Conservation (phyloP, 352 stramenopile genomes). For the Phytophthora tubulina region DNA sequence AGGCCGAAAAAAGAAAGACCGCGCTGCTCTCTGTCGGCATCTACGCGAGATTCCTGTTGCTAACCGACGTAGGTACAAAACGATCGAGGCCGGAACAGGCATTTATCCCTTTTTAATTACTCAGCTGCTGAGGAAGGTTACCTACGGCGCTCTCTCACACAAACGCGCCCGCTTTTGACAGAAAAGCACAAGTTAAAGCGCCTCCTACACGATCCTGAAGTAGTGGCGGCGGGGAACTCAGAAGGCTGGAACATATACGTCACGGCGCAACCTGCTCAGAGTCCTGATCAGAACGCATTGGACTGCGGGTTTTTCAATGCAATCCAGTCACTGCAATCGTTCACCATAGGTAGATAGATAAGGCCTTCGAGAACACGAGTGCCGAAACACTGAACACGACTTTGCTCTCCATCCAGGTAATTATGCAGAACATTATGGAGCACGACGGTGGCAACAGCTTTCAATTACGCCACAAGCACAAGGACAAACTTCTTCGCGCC, state of each 20-base stretch:
- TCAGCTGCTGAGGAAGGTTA: slow-evolving; percentile 6
- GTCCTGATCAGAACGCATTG: too few species aligned
- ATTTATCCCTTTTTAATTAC: not conserved
- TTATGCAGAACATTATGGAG: not conserved
- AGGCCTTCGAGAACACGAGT: too few species aligned
- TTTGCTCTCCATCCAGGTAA: not conserved
- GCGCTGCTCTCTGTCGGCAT: not conserved
- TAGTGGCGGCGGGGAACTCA: too few species aligned
- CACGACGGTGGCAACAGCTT: not conserved
- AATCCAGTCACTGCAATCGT: too few species aligned
- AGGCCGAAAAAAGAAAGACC: not conserved
- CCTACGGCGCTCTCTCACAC: not conserved
- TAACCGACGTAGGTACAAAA: not conserved
- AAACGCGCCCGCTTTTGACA: slow-evolving; percentile 14
- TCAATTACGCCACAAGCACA: not conserved
- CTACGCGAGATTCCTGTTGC: not conserved
- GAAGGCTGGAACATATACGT: too few species aligned
- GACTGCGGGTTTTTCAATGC: too few species aligned
- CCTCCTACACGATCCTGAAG: not conserved
- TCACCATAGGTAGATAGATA: too few species aligned
- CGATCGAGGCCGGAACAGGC: not conserved
- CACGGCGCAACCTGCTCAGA: too few species aligned
- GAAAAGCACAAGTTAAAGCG: not conserved
- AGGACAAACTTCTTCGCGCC: not conserved
- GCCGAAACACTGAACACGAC: not conserved